A percentile compares a stretch with the other conserved stretches of the same genome.
Conservation (phyloP, 331 rosid genomes). For the Acacia pycnantha region DNA sequence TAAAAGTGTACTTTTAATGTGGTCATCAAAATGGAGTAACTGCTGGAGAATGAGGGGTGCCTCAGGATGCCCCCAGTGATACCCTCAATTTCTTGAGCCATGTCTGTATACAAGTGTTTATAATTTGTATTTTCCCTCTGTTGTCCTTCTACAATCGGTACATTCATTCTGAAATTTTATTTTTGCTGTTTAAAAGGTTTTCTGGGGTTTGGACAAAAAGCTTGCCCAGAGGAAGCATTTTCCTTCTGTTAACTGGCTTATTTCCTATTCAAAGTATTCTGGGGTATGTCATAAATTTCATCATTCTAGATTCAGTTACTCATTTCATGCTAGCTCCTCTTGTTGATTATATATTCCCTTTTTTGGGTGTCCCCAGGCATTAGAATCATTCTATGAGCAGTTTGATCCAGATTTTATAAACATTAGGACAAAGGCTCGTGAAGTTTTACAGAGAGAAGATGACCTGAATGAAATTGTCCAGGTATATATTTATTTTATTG, state of each 20-base stretch:
- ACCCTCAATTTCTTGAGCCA: not conserved
- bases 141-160: constrained; percentile 6
- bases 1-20: constrained; percentile 31
- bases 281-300: constrained; percentile 48
- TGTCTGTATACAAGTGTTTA: constrained; percentile 3
- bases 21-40: constrained; percentile 1
- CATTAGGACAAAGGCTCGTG: constrained; percentile 98
- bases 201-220: constrained; percentile 99
- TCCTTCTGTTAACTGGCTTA: constrained; percentile 99
- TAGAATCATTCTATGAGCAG: constrained; percentile 89
- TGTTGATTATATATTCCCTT: not conserved
- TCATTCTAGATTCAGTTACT: constrained; percentile 13
- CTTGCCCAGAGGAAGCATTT: constrained; percentile 99
- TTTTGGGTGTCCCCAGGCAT: constrained; percentile 61
- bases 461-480: constrained; percentile 98
- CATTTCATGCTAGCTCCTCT: constrained; percentile 16
- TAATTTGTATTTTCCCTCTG: not conserved
- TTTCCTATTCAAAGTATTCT: constrained; percentile 94
- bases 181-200: constrained; percentile 58
- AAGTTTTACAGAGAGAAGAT: constrained; percentile 95
- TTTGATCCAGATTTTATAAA: constrained; percentile 94
- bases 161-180: constrained; percentile 8
- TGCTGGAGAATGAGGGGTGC: constrained; percentile 6
- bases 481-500: constrained; percentile 41
- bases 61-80: constrained; percentile 7